phyloP scores from a whole-genome alignment of 345 rosid genomes.

The Eucalyptus curtisii region DNA sequence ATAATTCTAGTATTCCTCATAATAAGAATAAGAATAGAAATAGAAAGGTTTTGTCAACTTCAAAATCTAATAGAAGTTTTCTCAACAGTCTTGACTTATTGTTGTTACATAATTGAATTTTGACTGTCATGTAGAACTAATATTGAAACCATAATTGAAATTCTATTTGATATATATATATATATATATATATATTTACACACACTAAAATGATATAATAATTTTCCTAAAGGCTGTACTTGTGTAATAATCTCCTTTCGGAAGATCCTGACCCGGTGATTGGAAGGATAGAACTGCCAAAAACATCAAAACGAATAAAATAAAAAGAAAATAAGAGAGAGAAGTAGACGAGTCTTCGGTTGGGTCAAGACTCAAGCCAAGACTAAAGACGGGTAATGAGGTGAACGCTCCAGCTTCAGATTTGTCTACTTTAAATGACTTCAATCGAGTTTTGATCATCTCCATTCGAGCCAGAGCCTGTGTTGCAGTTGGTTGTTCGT shows the following conservation, averaged over 20 bases:
- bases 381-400: fast-evolving
- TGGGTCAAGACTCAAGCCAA: fast-evolving
- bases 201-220: background rate
- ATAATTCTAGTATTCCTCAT: too few relatives aligned
- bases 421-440: background rate
- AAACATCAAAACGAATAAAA: background rate
- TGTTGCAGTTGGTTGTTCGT: background rate
- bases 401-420: background rate
- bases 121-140: background rate
- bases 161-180: too few relatives aligned
- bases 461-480: background rate
- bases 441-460: background rate
- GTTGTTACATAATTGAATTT: background rate
- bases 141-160: background rate
- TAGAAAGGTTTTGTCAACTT: too few relatives aligned
- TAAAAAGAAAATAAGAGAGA: too few relatives aligned
- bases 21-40: too few relatives aligned
- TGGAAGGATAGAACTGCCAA: background rate
- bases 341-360: too few relatives aligned
- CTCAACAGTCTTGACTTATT: too few relatives aligned
- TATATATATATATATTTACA: too few relatives aligned
- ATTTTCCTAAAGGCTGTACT: background rate
- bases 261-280: background rate
- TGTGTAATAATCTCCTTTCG: background rate
- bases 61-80: too few relatives aligned